A percentile compares a stretch with the other conserved stretches of the same genome.
Evolutionary conservation across 2,329 filamentous ascomycete genomes (phyloP).

Genomic region (Sclerotinia nivalis): DNA sequence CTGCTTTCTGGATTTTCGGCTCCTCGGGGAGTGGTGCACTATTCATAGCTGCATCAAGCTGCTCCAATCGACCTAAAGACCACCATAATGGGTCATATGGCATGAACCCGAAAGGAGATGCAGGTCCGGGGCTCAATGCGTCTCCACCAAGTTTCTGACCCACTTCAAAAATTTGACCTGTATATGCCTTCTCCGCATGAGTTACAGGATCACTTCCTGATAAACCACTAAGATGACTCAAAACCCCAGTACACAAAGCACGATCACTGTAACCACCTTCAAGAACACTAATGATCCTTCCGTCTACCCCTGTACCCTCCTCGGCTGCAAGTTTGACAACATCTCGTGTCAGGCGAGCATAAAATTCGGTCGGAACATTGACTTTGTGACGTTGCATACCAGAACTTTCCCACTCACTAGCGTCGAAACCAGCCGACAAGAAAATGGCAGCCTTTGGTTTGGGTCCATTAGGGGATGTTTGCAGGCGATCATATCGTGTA

Average conservation of each 20-base stretch:
- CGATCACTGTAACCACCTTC: conserved; percentile 96
- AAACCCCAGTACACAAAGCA: conserved; percentile 80
- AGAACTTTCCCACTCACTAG: conserved; percentile 87
- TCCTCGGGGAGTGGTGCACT: conserved; percentile 52
- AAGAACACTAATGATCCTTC: conserved; percentile 86
- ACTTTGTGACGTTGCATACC: conserved; percentile 96
- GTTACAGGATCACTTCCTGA: conserved; percentile 54
- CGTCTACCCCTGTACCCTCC: conserved; percentile 73
- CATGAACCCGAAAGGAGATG: conserved; percentile 35
- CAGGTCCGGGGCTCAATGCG: conserved; percentile 24
- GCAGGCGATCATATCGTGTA: conserved; percentile 67
- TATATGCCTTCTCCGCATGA: conserved; percentile 43
- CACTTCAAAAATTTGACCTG: conserved; percentile 60
- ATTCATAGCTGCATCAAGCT: conserved; percentile 62
- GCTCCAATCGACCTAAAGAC: conserved; percentile 64
- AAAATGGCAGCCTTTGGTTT: conserved; percentile 85
- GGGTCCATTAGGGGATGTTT: conserved; percentile 55
- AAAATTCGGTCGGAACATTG: conserved; percentile 96
- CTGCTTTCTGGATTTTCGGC: conserved; percentile 52
- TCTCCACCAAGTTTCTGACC: conserved; percentile 50
- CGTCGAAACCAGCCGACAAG: conserved; percentile 93
- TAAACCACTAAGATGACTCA: conserved; percentile 87
- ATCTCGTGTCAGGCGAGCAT: conserved; percentile 85
- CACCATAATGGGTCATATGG: conserved; percentile 73
- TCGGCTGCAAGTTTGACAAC: conserved; percentile 81